A percentile compares a stretch with the other conserved stretches of the same genome.
phyloP scores from a whole-genome alignment of 768 basidiomycete genomes.

The Lentinula edodes region DNA sequence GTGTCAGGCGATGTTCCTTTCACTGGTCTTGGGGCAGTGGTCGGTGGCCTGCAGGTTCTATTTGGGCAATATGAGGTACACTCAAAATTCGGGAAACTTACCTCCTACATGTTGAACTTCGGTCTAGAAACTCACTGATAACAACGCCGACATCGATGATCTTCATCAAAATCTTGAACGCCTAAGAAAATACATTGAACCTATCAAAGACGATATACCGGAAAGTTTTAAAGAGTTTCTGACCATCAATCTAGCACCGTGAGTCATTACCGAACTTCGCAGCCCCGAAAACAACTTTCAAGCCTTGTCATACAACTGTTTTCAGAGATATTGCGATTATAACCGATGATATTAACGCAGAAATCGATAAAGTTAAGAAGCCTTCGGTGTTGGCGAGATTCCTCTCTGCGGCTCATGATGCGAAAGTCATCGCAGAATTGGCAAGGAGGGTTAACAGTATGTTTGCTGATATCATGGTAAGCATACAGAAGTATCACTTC shows the following conservation, averaged over 20 bases:
- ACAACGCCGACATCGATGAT: not conserved
- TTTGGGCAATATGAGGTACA: slow-evolving; percentile 5
- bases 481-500: not conserved
- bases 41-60: not conserved
- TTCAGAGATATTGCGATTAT: not conserved
- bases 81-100: too few relatives aligned
- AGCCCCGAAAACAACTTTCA: too few relatives aligned
- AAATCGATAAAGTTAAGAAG: not conserved
- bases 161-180: not conserved
- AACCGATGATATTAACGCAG: not conserved
- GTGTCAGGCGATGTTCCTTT: not conserved
- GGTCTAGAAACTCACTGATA: not conserved
- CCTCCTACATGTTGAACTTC: not conserved
- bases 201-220: not conserved
- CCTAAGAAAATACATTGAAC: not conserved
- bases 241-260: not conserved
- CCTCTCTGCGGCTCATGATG: not conserved
- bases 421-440: not conserved
- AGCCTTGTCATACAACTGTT: too few relatives aligned
- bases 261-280: not conserved
- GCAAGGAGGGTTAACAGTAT: not conserved
- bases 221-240: not conserved
- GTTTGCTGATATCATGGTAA: not conserved
- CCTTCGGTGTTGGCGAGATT: not conserved
- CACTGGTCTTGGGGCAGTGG: not conserved